Evolutionary conservation across 805 yeast species (phyloP).

Genomic region (Maudiozyma serrabonitensis): DNA sequence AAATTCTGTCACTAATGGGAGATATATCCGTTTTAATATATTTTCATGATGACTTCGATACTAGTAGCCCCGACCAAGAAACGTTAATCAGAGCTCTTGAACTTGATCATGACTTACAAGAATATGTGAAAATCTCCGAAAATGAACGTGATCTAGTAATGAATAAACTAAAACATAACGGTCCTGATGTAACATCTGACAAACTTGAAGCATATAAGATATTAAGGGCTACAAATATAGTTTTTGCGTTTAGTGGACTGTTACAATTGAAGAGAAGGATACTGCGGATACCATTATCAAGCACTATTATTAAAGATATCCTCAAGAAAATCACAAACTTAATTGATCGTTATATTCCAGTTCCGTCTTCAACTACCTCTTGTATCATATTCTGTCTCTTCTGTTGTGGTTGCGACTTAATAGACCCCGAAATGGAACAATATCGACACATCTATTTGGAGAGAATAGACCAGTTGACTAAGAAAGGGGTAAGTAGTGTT

Average conservation of each 20-base stretch:
- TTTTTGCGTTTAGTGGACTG: conserved; percentile 45
- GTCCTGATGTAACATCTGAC: conserved; percentile 10
- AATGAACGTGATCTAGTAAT: conserved; percentile 18
- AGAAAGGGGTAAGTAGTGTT: conserved; percentile 15
- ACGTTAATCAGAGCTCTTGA: conserved; percentile 28
- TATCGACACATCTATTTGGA: conserved; percentile 7
- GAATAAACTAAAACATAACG: background rate
- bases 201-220: conserved; percentile 15
- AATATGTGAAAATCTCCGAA: conserved; percentile 17
- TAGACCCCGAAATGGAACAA: conserved; percentile 5
- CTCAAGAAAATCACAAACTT: conserved; percentile 7
- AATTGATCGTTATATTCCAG: conserved; percentile 6
- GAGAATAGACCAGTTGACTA: conserved; percentile 7
- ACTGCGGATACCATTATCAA: conserved; percentile 38
- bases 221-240: conserved; percentile 40
- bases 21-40: conserved; percentile 37
- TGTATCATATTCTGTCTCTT: conserved; percentile 15
- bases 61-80: background rate
- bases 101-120: conserved; percentile 27
- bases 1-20: conserved; percentile 48
- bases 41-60: conserved; percentile 11
- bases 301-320: conserved; percentile 38
- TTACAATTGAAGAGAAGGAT: conserved; percentile 51
- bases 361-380: conserved; percentile 7
- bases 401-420: conserved; percentile 18